Base-by-base conservation (phyloP, 331 rosid species). In the Prunus yedoensis region DNA sequence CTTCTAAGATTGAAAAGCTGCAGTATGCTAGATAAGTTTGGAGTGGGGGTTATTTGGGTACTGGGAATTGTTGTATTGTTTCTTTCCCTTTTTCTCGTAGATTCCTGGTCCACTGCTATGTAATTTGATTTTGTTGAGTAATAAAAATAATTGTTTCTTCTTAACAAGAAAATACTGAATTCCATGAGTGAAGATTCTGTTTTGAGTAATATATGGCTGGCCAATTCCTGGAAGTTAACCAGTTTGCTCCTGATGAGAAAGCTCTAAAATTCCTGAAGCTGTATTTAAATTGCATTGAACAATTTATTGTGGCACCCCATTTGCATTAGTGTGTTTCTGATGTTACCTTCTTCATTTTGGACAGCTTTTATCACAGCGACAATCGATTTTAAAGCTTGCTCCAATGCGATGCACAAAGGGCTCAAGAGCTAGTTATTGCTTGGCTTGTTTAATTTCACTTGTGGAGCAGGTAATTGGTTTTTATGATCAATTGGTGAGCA, bases 391-490 rank as follows among this genome's bases (percentile, higher is more conserved):
- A 3, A 91, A 88, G 84, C 73, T 87, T 74, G 85, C 96, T 68
- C 16, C 84, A 14, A 52, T 78, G 71, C 83, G 89, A 15, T 84
- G 58, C 46, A 41, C 83, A 13, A 94, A 86, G 86, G 85, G 80
- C 53, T 76, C 89, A 73, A 91, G 88, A 85, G 83, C 85, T 17
- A 94, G 73, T 74, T 94, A 94, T 88, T 94, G 96, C 85, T 71
- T 91, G 81, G 85, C 89, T 73, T 91, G 93, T 82, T 87, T 94
- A 61, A 46, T 94, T 82, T 88, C 98, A 74, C 97, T 91, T 46
- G 96, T 91, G 66, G 98, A 94, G 83, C 97, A 94, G 97, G 98
- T 94, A 85, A 71, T 32, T 59, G 76, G 59, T 76, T 79, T 56
- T 80, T 67, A 4, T 59, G 66, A 58, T 71, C 66, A 58, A 30